A percentile compares a stretch with the other conserved stretches of the same genome.
phyloP scores from a whole-genome alignment of 1,284 basidiomycete species.

The Apiotrichum mycotoxinovorans region DNA sequence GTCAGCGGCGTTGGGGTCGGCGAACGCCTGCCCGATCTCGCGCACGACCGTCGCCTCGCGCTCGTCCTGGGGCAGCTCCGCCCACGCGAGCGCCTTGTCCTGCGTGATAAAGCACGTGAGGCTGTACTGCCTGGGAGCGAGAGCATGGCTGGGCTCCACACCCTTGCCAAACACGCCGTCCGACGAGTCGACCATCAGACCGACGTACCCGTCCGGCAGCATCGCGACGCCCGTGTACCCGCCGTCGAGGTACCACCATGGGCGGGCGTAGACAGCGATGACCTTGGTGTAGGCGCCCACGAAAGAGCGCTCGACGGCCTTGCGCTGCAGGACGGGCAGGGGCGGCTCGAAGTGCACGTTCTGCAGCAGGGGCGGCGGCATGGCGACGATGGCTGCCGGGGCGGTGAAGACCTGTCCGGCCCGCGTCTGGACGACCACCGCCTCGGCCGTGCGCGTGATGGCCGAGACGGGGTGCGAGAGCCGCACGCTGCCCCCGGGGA shows the following conservation, averaged over 20 bases:
- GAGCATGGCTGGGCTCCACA: background rate
- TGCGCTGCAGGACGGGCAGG: slow-evolving; percentile 5
- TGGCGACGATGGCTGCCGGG: slow-evolving; percentile 1
- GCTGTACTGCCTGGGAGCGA: background rate
- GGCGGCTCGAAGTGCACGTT: slow-evolving; percentile 9
- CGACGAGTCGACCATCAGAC: slow-evolving; percentile 7
- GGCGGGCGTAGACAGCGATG: slow-evolving; percentile 10
- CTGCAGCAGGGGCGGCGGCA: background rate
- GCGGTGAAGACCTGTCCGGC: background rate
- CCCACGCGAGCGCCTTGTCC: background rate
- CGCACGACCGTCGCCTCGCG: background rate
- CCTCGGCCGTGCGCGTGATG: background rate
- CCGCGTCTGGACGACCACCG: background rate
- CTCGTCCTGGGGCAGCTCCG: slow-evolving; percentile 1
- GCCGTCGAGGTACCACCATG: slow-evolving; percentile 14
- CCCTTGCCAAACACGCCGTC: slow-evolving; percentile 3
- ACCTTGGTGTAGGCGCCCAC: slow-evolving; percentile 13
- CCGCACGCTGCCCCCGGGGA: slow-evolving; percentile 8
- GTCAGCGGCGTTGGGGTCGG: background rate
- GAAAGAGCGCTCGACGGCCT: slow-evolving; percentile 9
- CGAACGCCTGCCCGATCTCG: slow-evolving; percentile 4
- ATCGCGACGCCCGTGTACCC: slow-evolving; percentile 4
- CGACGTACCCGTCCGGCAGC: background rate
- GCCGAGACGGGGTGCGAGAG: slow-evolving; percentile 1
- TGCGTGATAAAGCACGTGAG: slow-evolving; percentile 2